phyloP scores from a whole-genome alignment of 352 stramenopile genomes.

The Blastocystis sp. region DNA sequence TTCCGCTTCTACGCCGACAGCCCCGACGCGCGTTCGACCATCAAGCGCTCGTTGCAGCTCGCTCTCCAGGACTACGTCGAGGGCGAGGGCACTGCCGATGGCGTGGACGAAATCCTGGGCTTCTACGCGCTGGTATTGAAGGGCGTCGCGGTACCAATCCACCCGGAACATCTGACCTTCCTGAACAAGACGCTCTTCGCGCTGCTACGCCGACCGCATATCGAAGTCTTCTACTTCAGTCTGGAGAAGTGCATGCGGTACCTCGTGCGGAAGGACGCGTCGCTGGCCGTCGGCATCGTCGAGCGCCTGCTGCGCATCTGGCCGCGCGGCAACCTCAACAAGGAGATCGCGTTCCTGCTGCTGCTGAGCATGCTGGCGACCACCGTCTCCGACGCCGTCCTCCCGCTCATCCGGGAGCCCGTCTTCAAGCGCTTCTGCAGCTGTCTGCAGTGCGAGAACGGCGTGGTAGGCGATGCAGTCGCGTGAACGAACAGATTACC shows the following conservation, averaged over 20 bases:
- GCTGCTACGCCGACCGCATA: not conserved
- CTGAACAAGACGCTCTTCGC: not conserved
- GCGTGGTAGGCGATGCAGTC: not conserved
- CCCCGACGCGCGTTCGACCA: not conserved
- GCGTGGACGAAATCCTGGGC: not conserved
- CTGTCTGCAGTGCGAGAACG: not conserved
- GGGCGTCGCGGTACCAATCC: not conserved
- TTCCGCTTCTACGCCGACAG: not conserved
- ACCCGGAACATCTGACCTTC: not conserved
- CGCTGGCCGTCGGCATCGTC: conserved; percentile 1
- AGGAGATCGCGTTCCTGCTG: conserved; percentile 47
- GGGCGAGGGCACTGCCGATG: not conserved
- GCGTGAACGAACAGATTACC: not conserved
- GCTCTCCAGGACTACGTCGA: not conserved
- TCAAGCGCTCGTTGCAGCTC: not conserved
- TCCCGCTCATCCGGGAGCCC: not conserved
- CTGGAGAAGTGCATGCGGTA: not conserved
- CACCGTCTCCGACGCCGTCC: not conserved
- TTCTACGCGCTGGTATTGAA: conserved; percentile 25
- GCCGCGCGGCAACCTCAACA: conserved; percentile 41
- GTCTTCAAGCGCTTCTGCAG: not conserved
- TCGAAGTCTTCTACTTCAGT: not conserved
- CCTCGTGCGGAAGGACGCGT: not conserved
- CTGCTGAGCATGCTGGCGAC: not conserved
- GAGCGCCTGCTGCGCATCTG: not conserved